Evolutionary conservation across 140 eudicot genomes (phyloP).

Genomic region (Ambrosia hybrid): DNA sequence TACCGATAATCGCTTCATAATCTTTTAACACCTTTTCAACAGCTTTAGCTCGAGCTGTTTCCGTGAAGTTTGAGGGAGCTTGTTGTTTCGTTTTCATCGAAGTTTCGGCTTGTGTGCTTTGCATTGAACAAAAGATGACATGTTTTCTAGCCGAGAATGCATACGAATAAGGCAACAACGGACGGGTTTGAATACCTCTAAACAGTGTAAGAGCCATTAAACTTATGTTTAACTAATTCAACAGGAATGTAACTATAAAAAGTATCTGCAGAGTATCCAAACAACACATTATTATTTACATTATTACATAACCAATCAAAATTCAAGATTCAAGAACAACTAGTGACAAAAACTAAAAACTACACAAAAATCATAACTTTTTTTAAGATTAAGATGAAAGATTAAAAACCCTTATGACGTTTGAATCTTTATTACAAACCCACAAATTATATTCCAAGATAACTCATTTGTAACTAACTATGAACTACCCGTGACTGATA

Average conservation of each 20-base stretch:
- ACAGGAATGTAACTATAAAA: constrained; percentile 8
- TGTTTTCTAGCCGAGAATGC: constrained; percentile 47
- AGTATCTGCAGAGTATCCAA: constrained; percentile 25
- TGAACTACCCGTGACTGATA: too few species aligned
- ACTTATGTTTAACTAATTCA: not conserved
- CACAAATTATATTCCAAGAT: not conserved
- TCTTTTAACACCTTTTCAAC: constrained; percentile 53
- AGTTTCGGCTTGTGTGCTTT: constrained; percentile 54
- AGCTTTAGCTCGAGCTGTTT: constrained; percentile 40
- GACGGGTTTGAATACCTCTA: constrained; percentile 63
- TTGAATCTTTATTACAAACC: not conserved
- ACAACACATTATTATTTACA: constrained; percentile 5
- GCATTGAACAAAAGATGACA: constrained; percentile 47
- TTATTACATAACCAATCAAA: not conserved
- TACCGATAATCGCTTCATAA: constrained; percentile 83
- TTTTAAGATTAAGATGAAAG: not conserved
- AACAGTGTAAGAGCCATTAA: constrained; percentile 66
- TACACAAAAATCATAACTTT: not conserved
- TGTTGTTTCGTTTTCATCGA: constrained; percentile 55
- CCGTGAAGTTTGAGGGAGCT: constrained; percentile 46
- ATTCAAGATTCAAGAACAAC: constrained; percentile 14
- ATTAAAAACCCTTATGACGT: not conserved
- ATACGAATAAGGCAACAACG: constrained; percentile 51
- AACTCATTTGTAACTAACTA: too few species aligned
- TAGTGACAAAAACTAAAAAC: not conserved